These are phyloP conservation scores for Brachypodium distachyon DNA, from an alignment of 202 grass and related monocot species.

Conservation along the genomic window DNA sequence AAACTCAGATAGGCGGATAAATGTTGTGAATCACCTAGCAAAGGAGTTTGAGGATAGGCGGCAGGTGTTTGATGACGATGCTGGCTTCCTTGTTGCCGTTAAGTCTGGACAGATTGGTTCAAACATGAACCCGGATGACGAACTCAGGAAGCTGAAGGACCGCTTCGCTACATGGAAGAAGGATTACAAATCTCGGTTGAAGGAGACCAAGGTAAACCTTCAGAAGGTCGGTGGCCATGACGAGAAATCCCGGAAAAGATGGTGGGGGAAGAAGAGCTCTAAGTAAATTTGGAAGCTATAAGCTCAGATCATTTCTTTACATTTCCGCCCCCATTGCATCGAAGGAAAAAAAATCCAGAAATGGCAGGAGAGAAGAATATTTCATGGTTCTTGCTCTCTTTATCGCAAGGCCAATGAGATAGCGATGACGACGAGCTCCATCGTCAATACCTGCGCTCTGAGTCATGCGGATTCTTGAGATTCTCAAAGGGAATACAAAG, in stretches of 20 bases:
- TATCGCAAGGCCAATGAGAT: not conserved
- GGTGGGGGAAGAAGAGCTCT: constrained; percentile 75
- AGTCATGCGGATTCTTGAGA: not conserved
- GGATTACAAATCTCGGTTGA: constrained; percentile 81
- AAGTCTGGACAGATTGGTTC: constrained; percentile 40
- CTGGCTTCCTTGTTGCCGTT: constrained; percentile 47
- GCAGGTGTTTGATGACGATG: constrained; percentile 71
- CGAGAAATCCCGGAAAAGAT: constrained; percentile 69
- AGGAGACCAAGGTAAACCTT: constrained; percentile 63
- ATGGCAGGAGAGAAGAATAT: not conserved
- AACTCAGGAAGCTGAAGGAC: constrained; percentile 73
- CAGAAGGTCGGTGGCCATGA: constrained; percentile 41
- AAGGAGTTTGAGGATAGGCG: constrained; percentile 78
- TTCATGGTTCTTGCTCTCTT: not conserved
- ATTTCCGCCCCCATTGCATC: constrained; percentile 11
- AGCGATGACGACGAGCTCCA: constrained; percentile 3
- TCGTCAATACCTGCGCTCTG: not conserved
- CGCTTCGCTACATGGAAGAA: constrained; percentile 90
- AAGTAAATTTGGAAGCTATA: constrained; percentile 37
- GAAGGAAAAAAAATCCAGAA: constrained; percentile 1
- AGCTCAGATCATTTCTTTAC: not conserved
- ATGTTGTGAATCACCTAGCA: constrained; percentile 55
- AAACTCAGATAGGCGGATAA: constrained; percentile 29
- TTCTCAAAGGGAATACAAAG: constrained; percentile 1
- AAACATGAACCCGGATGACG: constrained; percentile 65